Evolutionary conservation across 2,329 filamentous ascomycete species (phyloP).

Genomic region (Talaromyces sp.): DNA sequence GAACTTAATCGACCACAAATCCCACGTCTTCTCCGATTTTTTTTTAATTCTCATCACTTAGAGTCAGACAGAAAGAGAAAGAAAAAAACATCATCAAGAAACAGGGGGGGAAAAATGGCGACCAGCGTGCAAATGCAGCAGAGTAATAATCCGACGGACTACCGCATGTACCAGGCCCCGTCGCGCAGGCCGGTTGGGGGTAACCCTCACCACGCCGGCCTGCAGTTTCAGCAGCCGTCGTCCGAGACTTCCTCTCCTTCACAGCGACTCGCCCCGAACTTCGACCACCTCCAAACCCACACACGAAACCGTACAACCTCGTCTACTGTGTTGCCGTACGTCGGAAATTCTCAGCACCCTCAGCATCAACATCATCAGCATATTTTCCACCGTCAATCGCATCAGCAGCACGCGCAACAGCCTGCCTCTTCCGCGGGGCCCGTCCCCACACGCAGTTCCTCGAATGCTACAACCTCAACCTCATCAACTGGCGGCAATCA

Average conservation of each 20-base stretch:
- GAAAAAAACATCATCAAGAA: not conserved
- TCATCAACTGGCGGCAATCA: constrained; percentile 38
- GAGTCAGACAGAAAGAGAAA: not conserved
- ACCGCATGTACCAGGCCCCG: constrained; percentile 32
- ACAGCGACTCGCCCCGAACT: constrained; percentile 10
- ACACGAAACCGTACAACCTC: constrained; percentile 1
- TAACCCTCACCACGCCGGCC: constrained; percentile 17
- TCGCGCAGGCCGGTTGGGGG: constrained; percentile 19
- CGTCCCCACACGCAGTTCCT: constrained; percentile 33
- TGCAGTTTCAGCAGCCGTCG: constrained; percentile 19
- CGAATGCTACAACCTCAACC: constrained; percentile 42
- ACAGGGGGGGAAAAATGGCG: constrained; percentile 22
- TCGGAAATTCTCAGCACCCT: constrained; percentile 6
- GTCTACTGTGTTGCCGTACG: not conserved
- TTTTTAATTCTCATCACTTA: too few relatives aligned
- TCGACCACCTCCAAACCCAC: constrained; percentile 4
- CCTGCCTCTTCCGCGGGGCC: constrained; percentile 15
- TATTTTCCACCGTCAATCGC: constrained; percentile 25
- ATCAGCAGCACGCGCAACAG: constrained; percentile 15
- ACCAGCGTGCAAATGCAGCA: constrained; percentile 24
- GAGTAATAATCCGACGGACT: constrained; percentile 36
- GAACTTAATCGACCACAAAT: constrained; percentile 1
- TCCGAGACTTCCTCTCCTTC: constrained; percentile 15
- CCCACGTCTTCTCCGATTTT: not conserved
- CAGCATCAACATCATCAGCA: constrained; percentile 22